These are phyloP conservation scores for Salmacisia buchloeana DNA, from an alignment of 1,284 basidiomycete species.

Conservation along the genomic window DNA sequence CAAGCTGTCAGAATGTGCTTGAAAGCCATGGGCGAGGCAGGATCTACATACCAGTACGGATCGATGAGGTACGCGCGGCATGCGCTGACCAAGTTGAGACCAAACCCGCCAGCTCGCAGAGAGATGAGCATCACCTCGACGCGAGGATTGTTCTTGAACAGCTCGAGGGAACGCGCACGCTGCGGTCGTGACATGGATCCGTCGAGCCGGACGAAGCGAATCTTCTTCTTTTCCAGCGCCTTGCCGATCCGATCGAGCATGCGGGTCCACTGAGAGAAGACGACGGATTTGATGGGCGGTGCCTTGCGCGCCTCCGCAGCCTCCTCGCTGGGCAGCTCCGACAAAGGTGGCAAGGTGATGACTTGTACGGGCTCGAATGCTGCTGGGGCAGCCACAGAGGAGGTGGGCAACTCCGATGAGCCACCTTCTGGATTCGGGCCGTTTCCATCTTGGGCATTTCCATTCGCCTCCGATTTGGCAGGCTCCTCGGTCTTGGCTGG, in stretches of 20 bases:
- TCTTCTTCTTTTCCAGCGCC: conserved; percentile 36
- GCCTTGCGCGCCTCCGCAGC: conserved; percentile 17
- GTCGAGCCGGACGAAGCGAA: conserved; percentile 36
- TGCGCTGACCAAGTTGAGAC: conserved; percentile 65
- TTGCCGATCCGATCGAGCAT: conserved; percentile 46
- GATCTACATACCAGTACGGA: conserved; percentile 71
- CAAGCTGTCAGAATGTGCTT: conserved; percentile 10
- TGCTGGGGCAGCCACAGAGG: neutral
- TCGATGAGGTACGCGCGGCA: conserved; percentile 84
- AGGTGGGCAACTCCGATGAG: no score
- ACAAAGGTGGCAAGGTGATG: conserved; percentile 17
- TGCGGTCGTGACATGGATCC: conserved; percentile 41
- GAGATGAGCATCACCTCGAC: conserved; percentile 45
- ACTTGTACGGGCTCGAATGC: conserved; percentile 26
- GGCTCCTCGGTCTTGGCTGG: conserved; percentile 18
- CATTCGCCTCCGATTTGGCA: conserved; percentile 15
- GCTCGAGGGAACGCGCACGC: conserved; percentile 29
- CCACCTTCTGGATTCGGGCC: neutral
- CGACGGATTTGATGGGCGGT: conserved; percentile 47
- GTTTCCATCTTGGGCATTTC: neutral
- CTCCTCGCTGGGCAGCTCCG: neutral
- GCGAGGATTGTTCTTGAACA: conserved; percentile 33
- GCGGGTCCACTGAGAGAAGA: conserved; percentile 55
- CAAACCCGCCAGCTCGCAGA: conserved; percentile 46
- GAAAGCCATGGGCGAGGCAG: conserved; percentile 10